Conservation (phyloP, 2,329 filamentous ascomycete species). For the Aspergillus sp. region DNA sequence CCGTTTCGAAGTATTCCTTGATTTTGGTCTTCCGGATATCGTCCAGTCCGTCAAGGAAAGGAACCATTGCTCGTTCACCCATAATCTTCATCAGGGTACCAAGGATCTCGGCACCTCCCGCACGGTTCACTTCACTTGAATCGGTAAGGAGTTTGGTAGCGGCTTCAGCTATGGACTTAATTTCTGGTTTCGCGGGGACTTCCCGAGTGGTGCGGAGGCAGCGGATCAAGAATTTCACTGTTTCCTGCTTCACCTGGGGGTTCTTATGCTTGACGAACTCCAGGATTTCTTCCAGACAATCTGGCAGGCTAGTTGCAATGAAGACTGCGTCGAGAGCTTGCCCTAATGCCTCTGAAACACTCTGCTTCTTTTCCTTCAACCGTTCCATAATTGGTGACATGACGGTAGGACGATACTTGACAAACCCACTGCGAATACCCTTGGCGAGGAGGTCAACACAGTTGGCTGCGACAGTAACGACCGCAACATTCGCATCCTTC, state of each 20-base stretch:
- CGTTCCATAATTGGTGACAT: conserved; percentile 92
- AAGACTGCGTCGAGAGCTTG: conserved; percentile 76
- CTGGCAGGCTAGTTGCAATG: conserved; percentile 67
- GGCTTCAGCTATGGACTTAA: conserved; percentile 80
- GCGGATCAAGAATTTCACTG: conserved; percentile 87
- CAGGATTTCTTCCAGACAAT: conserved; percentile 87
- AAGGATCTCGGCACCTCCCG: conserved; percentile 86
- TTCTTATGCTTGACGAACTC: conserved; percentile 91
- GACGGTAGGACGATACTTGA: conserved; percentile 75
- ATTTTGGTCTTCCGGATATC: conserved; percentile 95
- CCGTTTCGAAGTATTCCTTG: conserved; percentile 83
- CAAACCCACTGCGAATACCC: conserved; percentile 75
- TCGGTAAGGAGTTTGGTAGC: conserved; percentile 89
- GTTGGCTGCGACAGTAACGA: conserved; percentile 89
- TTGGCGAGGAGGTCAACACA: conserved; percentile 88
- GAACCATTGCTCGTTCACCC: conserved; percentile 92
- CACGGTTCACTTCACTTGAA: conserved; percentile 78
- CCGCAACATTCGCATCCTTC: conserved; percentile 97
- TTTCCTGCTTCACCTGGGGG: conserved; percentile 94
- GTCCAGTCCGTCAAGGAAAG: conserved; percentile 86
- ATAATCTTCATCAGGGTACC: conserved; percentile 99
- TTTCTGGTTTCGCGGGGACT: conserved; percentile 81
- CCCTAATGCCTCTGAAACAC: conserved; percentile 83
- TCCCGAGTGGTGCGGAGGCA: conserved; percentile 79
- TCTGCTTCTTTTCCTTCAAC: conserved; percentile 93